A percentile compares a stretch with the other conserved stretches of the same genome.
Conservation (phyloP, 495 filamentous ascomycete species). For the Paragyromitra xinjiangensis region DNA sequence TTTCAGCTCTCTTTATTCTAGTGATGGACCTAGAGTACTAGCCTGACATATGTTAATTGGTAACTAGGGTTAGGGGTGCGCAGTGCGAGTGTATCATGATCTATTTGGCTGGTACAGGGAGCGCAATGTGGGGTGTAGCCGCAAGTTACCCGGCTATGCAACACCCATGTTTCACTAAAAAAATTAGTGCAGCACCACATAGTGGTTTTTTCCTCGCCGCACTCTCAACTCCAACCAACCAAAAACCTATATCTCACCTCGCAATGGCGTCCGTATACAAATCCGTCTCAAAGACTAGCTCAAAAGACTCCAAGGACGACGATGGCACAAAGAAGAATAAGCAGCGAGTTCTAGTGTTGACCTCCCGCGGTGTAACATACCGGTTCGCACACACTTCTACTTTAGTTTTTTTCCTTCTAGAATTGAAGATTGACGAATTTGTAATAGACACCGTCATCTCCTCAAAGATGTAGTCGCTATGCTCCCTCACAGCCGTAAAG, state of each 20-base stretch:
- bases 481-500: constrained; percentile 89
- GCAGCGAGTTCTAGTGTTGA: constrained; percentile 87
- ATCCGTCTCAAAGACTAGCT: constrained; percentile 75
- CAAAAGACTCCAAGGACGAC: constrained; percentile 64
- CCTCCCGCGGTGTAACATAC: constrained; percentile 87
- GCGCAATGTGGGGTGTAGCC: neutral
- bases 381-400: constrained; percentile 65
- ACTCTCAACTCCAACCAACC: neutral
- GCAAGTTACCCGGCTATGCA: neutral
- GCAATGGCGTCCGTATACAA: constrained; percentile 96
- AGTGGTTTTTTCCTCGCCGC: neutral
- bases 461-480: constrained; percentile 88
- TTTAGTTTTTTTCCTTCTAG: constrained; percentile 13
- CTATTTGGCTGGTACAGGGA: too few relatives aligned
- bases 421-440: constrained; percentile 16
- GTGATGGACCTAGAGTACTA: too few relatives aligned
- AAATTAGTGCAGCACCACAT: neutral
- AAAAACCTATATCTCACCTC: constrained; percentile 13
- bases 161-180: neutral
- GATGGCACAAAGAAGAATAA: constrained; percentile 66
- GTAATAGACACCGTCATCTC: constrained; percentile 82
- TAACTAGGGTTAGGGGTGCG: too few relatives aligned
- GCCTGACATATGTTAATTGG: too few relatives aligned
- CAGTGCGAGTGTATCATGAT: too few relatives aligned
- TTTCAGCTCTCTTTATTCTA: too few relatives aligned